These are phyloP conservation scores for Pseudonitzschia delicatissima DNA, from an alignment of 108 stramenopile genomes.

Conservation along the genomic window DNA sequence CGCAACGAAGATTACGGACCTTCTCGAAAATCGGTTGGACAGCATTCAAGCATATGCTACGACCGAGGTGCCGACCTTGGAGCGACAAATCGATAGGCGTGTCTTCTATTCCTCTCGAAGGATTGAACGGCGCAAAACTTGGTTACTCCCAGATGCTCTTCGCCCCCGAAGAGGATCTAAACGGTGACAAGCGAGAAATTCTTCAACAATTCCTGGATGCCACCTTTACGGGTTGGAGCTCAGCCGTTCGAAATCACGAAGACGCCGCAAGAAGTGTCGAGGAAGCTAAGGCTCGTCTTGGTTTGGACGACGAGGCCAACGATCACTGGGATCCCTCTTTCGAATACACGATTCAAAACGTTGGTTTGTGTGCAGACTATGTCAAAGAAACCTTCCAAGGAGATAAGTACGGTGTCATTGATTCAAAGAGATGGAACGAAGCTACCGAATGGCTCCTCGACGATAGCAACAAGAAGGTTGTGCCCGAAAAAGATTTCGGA, in stretches of 20 bases:
- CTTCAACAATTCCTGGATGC: conserved; percentile 34
- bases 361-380: conserved; percentile 24
- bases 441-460: conserved; percentile 34
- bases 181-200: conserved; percentile 25
- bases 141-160: conserved; percentile 49
- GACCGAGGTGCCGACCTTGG: conserved; percentile 44
- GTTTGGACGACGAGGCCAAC: conserved; percentile 23
- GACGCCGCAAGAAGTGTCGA: conserved; percentile 30
- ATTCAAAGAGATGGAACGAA: conserved; percentile 34
- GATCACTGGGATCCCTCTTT: conserved; percentile 33
- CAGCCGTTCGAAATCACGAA: conserved; percentile 30
- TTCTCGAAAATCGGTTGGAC: conserved; percentile 29
- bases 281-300: conserved; percentile 36
- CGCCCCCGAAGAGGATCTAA: conserved; percentile 32
- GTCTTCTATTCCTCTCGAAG: background rate
- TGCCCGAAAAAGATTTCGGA: conserved; percentile 17
- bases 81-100: conserved; percentile 10
- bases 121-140: conserved; percentile 23
- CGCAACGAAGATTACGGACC: conserved; percentile 43
- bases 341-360: conserved; percentile 29
- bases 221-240: conserved; percentile 44
- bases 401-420: conserved; percentile 39
- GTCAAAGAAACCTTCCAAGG: conserved; percentile 44
- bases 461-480: background rate
- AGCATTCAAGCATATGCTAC: conserved; percentile 46